phyloP scores from a whole-genome alignment of 768 basidiomycete genomes.

The Russula virescens region DNA sequence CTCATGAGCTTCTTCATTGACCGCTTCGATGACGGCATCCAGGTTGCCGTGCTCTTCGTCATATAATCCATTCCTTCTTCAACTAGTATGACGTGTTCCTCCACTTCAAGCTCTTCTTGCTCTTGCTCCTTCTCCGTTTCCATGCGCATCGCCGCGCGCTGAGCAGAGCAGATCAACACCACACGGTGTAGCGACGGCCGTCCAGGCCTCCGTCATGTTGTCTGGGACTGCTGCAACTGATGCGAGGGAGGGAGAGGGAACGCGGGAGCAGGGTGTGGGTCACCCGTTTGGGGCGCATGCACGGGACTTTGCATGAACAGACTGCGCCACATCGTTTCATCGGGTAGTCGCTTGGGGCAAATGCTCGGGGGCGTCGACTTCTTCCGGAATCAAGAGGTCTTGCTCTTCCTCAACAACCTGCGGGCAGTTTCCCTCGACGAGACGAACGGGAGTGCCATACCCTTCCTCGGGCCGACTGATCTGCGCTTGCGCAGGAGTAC shows the following conservation, averaged over 20 bases:
- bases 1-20: slow-evolving; percentile 23
- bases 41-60: slow-evolving; percentile 16
- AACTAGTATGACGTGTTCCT: slow-evolving; percentile 10
- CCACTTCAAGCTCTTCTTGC: slow-evolving; percentile 35
- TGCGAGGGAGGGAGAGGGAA: slow-evolving; percentile 26
- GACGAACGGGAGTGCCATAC: slow-evolving; percentile 34
- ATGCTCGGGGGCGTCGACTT: slow-evolving; percentile 38
- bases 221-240: slow-evolving; percentile 20
- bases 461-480: slow-evolving; percentile 40
- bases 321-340: slow-evolving; percentile 13
- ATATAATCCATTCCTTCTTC: slow-evolving; percentile 24
- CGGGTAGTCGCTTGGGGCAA: slow-evolving; percentile 15
- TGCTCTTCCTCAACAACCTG: slow-evolving; percentile 63
- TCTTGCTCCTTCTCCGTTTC: slow-evolving; percentile 50
- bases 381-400: slow-evolving; percentile 68
- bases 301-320: slow-evolving; percentile 11
- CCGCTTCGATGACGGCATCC: slow-evolving; percentile 14
- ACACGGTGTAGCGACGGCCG: slow-evolving; percentile 58
- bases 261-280: slow-evolving; percentile 2
- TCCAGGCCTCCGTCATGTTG: slow-evolving; percentile 27
- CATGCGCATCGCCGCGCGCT: slow-evolving; percentile 48
- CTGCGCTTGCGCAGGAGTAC: slow-evolving; percentile 20
- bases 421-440: slow-evolving; percentile 56
- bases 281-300: slow-evolving; percentile 14
- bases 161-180: slow-evolving; percentile 64